Conservation (phyloP, 345 rosid genomes). For the Hirschfeldia incana region DNA sequence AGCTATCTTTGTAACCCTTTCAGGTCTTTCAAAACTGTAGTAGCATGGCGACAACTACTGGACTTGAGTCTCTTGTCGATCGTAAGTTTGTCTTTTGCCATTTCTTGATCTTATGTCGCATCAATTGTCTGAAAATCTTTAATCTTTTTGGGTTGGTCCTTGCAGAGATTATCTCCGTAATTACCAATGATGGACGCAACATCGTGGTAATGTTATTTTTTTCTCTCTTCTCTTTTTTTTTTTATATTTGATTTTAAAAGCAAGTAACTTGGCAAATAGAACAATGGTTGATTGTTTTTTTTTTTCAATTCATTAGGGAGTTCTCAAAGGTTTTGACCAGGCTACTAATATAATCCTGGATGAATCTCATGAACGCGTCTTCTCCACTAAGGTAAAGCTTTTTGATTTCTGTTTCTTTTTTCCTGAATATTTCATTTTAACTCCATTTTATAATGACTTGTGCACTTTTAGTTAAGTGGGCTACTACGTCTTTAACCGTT, state of each 20-base stretch:
- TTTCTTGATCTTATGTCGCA: neutral
- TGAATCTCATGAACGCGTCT: conserved; percentile 90
- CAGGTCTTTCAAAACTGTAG: conserved; percentile 6
- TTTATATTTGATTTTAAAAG: neutral
- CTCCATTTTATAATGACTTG: neutral
- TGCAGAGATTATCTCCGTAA: conserved; percentile 72
- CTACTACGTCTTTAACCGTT: neutral
- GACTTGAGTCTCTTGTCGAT: conserved; percentile 83
- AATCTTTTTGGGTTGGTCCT: neutral
- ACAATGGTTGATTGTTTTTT: neutral
- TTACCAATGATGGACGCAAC: conserved; percentile 90
- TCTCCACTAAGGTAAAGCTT: conserved; percentile 69
- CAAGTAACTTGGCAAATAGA: neutral
- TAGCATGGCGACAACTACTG: conserved; percentile 67
- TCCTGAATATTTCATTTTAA: neutral
- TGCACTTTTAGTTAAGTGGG: neutral
- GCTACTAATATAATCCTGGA: conserved; percentile 89
- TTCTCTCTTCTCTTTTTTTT: neutral
- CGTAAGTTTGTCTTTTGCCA: conserved; percentile 41
- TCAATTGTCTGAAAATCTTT: neutral
- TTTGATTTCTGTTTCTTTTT: neutral
- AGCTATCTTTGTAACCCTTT: conserved; percentile 1
- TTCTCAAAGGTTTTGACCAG: conserved; percentile 85
- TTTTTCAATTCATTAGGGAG: conserved; percentile 46
- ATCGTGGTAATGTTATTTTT: conserved; percentile 59